Conservation (phyloP, 768 basidiomycete genomes). For the Russula ochroleuca region DNA sequence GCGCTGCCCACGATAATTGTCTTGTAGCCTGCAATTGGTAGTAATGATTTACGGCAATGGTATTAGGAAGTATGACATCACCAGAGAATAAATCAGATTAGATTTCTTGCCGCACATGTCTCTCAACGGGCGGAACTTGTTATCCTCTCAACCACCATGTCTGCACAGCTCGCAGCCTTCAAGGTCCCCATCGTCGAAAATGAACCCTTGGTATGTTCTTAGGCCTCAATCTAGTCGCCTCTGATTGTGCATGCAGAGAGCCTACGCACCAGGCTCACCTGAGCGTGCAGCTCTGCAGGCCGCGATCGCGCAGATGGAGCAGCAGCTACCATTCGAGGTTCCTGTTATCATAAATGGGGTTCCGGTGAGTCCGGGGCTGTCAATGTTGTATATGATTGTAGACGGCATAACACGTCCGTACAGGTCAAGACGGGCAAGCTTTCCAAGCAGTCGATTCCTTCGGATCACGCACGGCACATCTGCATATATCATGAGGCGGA, state of each 20-base stretch:
- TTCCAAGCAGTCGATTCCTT: constrained; percentile 78
- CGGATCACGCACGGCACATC: constrained; percentile 76
- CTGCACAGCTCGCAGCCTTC: constrained; percentile 75
- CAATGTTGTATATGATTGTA: constrained; percentile 1
- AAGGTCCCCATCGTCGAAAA: constrained; percentile 82
- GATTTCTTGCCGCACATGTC: background rate
- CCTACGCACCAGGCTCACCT: constrained; percentile 71
- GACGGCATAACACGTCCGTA: background rate
- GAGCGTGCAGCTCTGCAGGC: constrained; percentile 72
- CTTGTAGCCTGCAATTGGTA: background rate
- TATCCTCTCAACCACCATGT: constrained; percentile 31
- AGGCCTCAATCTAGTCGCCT: background rate
- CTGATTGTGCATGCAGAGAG: constrained; percentile 44
- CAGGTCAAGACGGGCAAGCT: constrained; percentile 79
- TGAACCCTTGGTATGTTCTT: constrained; percentile 81
- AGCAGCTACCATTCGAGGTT: constrained; percentile 83
- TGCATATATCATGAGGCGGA: constrained; percentile 90
- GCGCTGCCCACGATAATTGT: background rate
- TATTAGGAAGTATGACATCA: background rate
- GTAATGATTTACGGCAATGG: too few species aligned
- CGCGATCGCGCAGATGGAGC: constrained; percentile 75
- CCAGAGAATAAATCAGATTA: background rate
- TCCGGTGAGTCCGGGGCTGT: constrained; percentile 47
- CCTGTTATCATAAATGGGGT: constrained; percentile 92
- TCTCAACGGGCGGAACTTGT: constrained; percentile 16